These are phyloP conservation scores for Coemansia sp. DNA, from an alignment of 192 early-diverging fungal species.

Conservation along the genomic window DNA sequence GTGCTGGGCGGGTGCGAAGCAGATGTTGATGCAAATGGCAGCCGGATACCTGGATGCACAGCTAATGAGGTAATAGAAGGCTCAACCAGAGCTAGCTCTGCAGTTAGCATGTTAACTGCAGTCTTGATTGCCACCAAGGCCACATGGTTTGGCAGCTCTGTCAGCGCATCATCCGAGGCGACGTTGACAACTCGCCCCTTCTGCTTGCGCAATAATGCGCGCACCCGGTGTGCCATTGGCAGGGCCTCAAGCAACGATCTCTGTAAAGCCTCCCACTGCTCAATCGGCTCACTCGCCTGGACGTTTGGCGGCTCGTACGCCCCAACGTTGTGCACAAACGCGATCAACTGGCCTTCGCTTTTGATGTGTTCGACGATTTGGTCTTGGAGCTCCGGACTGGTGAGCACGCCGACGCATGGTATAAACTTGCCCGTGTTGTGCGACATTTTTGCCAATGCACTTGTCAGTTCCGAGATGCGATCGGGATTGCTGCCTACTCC, in stretches of 20 bases:
- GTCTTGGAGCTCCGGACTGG: slow-evolving; percentile 7
- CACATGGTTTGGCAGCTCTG: slow-evolving; percentile 14
- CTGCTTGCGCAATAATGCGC: slow-evolving; percentile 11
- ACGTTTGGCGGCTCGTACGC: slow-evolving; percentile 10
- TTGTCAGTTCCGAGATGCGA: slow-evolving; percentile 11
- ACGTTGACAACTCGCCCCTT: slow-evolving; percentile 23
- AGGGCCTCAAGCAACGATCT: slow-evolving; percentile 15
- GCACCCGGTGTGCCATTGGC: slow-evolving; percentile 19
- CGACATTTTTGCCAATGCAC: slow-evolving; percentile 4
- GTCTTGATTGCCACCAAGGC: slow-evolving; percentile 38
- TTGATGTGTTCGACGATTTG: slow-evolving; percentile 10
- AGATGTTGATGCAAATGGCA: background rate
- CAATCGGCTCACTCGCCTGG: slow-evolving; percentile 9
- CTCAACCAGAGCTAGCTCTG: slow-evolving; percentile 36
- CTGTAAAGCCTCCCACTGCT: slow-evolving; percentile 31
- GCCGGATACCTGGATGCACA: slow-evolving; percentile 23
- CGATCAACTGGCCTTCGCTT: slow-evolving; percentile 3
- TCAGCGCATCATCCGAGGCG: slow-evolving; percentile 23
- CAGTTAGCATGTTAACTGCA: slow-evolving; percentile 36
- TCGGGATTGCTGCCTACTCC: slow-evolving; percentile 16
- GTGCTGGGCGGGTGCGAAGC: background rate
- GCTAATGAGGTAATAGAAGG: slow-evolving; percentile 25
- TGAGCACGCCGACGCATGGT: slow-evolving; percentile 12
- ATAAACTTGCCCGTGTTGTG: slow-evolving; percentile 15
- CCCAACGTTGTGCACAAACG: slow-evolving; percentile 27